phyloP scores from a whole-genome alignment of 2,329 filamentous ascomycete species.

The Diplodia corticola region DNA sequence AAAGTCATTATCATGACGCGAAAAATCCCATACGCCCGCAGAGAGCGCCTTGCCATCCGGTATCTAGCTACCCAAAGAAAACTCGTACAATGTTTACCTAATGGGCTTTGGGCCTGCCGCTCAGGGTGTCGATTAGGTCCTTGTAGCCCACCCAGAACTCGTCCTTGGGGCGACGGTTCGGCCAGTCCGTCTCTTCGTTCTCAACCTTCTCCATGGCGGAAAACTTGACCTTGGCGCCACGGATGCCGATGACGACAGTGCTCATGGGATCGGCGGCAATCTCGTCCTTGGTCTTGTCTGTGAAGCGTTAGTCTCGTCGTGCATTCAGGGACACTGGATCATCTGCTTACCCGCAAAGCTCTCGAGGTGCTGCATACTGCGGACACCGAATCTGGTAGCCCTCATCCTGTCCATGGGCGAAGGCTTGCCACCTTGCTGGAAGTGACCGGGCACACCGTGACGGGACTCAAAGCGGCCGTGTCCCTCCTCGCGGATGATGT shows the following conservation, averaged over 20 bases:
- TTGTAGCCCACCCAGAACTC: slow-evolving; percentile 86
- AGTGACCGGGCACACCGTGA: slow-evolving; percentile 80
- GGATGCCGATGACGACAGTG: slow-evolving; percentile 84
- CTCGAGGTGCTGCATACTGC: slow-evolving; percentile 91
- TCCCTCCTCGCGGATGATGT: slow-evolving; percentile 93
- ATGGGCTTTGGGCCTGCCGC: slow-evolving; percentile 56
- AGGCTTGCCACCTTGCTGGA: slow-evolving; percentile 90
- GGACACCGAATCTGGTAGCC: slow-evolving; percentile 87
- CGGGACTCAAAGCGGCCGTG: slow-evolving; percentile 89
- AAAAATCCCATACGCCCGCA: slow-evolving; percentile 8
- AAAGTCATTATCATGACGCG: slow-evolving; percentile 19
- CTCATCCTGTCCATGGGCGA: slow-evolving; percentile 95
- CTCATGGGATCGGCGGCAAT: slow-evolving; percentile 74
- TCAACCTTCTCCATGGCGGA: slow-evolving; percentile 79
- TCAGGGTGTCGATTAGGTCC: slow-evolving; percentile 79
- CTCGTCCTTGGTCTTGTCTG: slow-evolving; percentile 59
- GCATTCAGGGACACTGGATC: background rate
- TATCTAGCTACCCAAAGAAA: slow-evolving; percentile 18
- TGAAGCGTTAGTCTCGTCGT: background rate
- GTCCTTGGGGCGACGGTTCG: slow-evolving; percentile 76
- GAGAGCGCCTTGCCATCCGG: slow-evolving; percentile 16
- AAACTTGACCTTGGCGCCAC: slow-evolving; percentile 87
- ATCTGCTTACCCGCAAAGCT: slow-evolving; percentile 57
- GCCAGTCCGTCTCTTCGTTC: slow-evolving; percentile 87
- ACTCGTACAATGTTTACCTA: background rate